Evolutionary conservation across 305 asterid species (phyloP), one percentile per base, ranked within the genome.

Genomic region (Lippia alba): DNA sequence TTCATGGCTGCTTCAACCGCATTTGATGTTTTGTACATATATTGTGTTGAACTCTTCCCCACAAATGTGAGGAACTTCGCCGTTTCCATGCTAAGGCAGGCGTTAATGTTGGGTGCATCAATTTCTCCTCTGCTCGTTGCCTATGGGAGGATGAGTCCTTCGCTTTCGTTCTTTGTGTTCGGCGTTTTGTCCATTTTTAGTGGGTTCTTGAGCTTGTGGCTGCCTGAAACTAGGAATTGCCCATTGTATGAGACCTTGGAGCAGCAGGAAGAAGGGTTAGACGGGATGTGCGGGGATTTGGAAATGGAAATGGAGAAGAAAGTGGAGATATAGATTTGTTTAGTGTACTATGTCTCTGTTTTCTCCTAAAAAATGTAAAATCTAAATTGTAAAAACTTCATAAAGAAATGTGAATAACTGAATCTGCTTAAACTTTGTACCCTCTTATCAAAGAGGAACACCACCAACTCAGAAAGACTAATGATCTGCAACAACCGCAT

Each of bases 31-130:
- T 11, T 85, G 81, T 82, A 82, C 18, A 68, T 80, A 20, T 81
- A 85, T 74, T 78, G 86, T 0, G 84, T 80, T 71, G 87, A 82
- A 77, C 90, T 85, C 69, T 82, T 85, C 73, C 87, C 90, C 0
- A 82, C 86, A 8, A 72, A 80, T 15, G 77, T 82, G 69, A 80
- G 85, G 68, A 78, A 80, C 66, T 78, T 76, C 33, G 82, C 82
- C 0, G 90, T 85, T 14, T 80, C 90, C 1, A 76, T 82, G 90
- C 8, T 85, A 78, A 70, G 87, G 45, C 85, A 80, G 77, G 69
- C 86, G 0, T 30, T 76, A 69, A 85, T 83, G 83, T 56, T 85
- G 72, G 90, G 90, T 24, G 90, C 90, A 24, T 85, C 87, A 2
- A 72, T 82, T 58, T 83, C 86, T 49, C 87, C 87, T 34, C 77